Conservation (phyloP, 768 basidiomycete genomes). For the Glaciozyma antarctica region DNA sequence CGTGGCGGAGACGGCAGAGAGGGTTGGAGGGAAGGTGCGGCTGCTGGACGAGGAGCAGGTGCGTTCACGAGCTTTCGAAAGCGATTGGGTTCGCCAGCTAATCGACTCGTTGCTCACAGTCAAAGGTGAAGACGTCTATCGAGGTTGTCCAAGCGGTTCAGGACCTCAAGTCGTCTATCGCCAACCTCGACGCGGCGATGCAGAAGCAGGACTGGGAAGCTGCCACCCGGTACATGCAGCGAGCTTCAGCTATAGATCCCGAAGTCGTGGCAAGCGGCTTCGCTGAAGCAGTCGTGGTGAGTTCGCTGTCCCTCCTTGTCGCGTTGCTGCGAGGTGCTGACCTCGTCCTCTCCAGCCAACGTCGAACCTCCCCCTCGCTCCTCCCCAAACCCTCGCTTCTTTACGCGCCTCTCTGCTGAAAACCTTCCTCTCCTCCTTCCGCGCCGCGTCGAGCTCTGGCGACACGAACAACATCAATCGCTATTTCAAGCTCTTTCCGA, state of each 20-base stretch:
- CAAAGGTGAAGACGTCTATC: slow-evolving; percentile 64
- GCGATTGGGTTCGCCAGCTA: background rate
- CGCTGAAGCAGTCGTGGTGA: slow-evolving; percentile 75
- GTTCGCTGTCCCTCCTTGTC: slow-evolving; percentile 35
- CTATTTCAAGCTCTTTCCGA: slow-evolving; percentile 94
- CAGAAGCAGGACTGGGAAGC: slow-evolving; percentile 88
- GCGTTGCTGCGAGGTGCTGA: background rate
- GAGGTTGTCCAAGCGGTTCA: slow-evolving; percentile 87
- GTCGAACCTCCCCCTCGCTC: slow-evolving; percentile 73
- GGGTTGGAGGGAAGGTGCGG: slow-evolving; percentile 84
- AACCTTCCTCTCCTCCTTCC: slow-evolving; percentile 71
- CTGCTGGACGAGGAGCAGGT: slow-evolving; percentile 87
- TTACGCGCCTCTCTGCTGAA: slow-evolving; percentile 64
- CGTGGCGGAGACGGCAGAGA: slow-evolving; percentile 53
- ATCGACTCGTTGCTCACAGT: slow-evolving; percentile 13
- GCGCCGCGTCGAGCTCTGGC: slow-evolving; percentile 53
- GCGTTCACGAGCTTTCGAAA: slow-evolving; percentile 38
- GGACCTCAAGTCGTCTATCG: slow-evolving; percentile 77
- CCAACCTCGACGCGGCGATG: slow-evolving; percentile 53
- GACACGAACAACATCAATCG: slow-evolving; percentile 42
- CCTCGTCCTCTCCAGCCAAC: slow-evolving; percentile 59
- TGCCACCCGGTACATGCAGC: slow-evolving; percentile 77
- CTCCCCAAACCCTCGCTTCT: slow-evolving; percentile 66
- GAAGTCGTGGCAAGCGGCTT: slow-evolving; percentile 74
- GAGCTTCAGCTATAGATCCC: slow-evolving; percentile 74